Base-by-base conservation (phyloP, 2,329 filamentous ascomycete genomes). In the Cladophialophora bantiana region DNA sequence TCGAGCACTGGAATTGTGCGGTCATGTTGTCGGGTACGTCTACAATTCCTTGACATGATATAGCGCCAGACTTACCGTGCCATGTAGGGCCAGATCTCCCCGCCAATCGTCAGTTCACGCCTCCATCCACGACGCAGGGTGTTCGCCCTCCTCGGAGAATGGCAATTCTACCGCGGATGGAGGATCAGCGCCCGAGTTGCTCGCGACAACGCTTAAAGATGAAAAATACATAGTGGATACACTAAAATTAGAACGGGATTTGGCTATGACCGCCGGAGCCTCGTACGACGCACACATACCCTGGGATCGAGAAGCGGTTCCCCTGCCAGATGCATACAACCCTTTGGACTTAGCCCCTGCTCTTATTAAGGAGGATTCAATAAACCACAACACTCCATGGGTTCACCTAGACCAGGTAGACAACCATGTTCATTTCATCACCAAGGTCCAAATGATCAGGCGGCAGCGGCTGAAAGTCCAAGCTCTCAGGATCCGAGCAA, bases 401-500 rank as follows among this genome's bases (percentile, higher is more conserved):
- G 7, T n/a, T 42, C 13, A 42, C 38, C 13, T 42, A 7, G 7
- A n/a, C 1, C 55, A 1, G 9, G 36, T 40, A 40, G 55, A 35
- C 13, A 58, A 42, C 15, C 15, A 15, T 2, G 31, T 58, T 15
- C 55, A 45, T 4, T 58, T 58, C 55, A 7, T 58, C 34, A 36
- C 15, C 55, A 13, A 42, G 6, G 45, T 59, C 40, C 20, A 36
- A 4, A 31, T 34, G 15, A 31, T 59, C 12, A 34, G 35, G 15
- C 20, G 31, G 13, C 57, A 34, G 20, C 52, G 60, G 26, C 50
- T 36, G 18, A 18, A 54, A 35, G 26, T 56, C 35, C 60, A 57
- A 40, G 12, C 18, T 1, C 60, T 63, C 9, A 50, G 60, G 18
- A 32, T 63, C 7, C 60, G 36, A 4, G 53, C 36, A 34, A 63